Percentiles rank a stretch among this genome's conserved stretches.
phyloP scores from a whole-genome alignment of 1,139 yeast genomes.

The Pichia sp. region DNA sequence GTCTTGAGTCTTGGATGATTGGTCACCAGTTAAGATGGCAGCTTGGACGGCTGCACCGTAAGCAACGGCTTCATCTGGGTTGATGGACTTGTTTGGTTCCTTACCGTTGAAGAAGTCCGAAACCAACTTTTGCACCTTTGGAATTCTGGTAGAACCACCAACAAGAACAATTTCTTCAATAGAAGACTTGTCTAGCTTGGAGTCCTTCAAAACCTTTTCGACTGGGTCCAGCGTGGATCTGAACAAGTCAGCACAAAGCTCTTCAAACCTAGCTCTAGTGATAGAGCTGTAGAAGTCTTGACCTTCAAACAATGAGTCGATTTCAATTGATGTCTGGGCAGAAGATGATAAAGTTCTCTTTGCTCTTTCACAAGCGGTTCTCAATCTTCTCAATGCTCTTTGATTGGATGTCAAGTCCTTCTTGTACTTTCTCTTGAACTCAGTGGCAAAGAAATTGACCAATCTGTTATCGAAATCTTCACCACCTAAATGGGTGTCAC shows the following conservation, averaged over 20 bases:
- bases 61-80: constrained; percentile 66
- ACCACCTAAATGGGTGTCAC: constrained; percentile 99
- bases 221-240: constrained; percentile 96
- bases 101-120: constrained; percentile 98
- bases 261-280: constrained; percentile 99
- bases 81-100: constrained; percentile 49
- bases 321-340: constrained; percentile 94
- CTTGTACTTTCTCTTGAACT: constrained; percentile 82
- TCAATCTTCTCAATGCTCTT: constrained; percentile 88
- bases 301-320: constrained; percentile 95
- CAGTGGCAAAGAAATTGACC: constrained; percentile 72
- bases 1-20: constrained; percentile 56
- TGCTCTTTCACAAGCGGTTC: constrained; percentile 99
- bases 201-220: constrained; percentile 95
- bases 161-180: constrained; percentile 96
- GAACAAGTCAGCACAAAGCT: constrained; percentile 91
- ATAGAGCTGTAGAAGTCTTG: constrained; percentile 93
- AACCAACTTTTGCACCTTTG: constrained; percentile 95
- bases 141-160: constrained; percentile 99
- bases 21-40: constrained; percentile 87
- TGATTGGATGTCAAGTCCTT: constrained; percentile 70
- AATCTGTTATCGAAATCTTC: constrained; percentile 86
- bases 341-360: constrained; percentile 98
- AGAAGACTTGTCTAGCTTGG: constrained; percentile 82
- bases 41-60: constrained; percentile 82